These are phyloP conservation scores for Oxalis stricta DNA, from an alignment of 441 rosid genomes.

Conservation along the genomic window DNA sequence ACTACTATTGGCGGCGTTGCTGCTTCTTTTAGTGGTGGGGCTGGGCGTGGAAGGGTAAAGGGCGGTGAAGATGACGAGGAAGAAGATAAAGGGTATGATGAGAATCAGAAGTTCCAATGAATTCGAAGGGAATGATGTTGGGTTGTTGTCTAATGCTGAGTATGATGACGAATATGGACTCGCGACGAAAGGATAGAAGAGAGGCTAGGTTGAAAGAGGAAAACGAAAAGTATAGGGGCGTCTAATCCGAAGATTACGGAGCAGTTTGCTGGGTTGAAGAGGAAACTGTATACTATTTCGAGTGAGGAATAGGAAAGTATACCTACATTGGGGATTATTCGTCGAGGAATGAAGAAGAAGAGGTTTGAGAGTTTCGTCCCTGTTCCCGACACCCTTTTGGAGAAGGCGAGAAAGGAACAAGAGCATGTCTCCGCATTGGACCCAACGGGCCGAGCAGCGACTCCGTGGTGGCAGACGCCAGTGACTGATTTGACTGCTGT, in stretches of 20 bases:
- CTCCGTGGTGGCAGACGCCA: no score
- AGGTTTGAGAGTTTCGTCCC: no score
- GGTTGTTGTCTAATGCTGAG: conserved; percentile 82
- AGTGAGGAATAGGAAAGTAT: no score
- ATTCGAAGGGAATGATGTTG: conserved; percentile 90
- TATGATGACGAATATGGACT: conserved; percentile 91
- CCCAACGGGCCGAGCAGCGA: no score
- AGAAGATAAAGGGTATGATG: conserved; percentile 81
- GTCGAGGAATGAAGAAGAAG: no score
- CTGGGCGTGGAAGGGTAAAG: conserved; percentile 63
- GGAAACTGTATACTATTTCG: no score
- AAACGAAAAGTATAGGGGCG: conserved; percentile 78
- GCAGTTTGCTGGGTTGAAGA: no score
- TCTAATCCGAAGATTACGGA: conserved; percentile 22
- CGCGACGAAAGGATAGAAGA: conserved; percentile 68
- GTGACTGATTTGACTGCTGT: no score
- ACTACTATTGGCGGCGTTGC: conserved; percentile 39
- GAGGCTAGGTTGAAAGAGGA: conserved; percentile 83
- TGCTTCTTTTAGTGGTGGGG: conserved; percentile 19
- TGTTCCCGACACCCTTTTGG: no score
- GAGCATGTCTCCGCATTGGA: no score
- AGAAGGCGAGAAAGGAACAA: no score
- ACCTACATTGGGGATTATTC: no score
- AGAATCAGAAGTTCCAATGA: conserved; percentile 95
- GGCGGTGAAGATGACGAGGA: conserved; percentile 67